Percentiles rank a stretch among this genome's conserved stretches.
phyloP scores from a whole-genome alignment of 2,329 filamentous ascomycete genomes.

The Laburnicola sp. region DNA sequence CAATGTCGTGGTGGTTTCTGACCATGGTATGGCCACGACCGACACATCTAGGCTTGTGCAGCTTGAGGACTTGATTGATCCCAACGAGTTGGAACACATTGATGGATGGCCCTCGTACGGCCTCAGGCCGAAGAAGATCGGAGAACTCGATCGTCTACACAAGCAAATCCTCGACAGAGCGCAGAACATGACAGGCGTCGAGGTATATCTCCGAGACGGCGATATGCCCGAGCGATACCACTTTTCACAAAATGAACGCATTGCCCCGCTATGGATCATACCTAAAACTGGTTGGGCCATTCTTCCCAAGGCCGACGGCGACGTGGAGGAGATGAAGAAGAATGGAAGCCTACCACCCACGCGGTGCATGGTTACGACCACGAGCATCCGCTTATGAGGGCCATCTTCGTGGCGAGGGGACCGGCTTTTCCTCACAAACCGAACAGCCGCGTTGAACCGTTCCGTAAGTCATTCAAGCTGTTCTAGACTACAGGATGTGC shows the following conservation, averaged over 20 bases:
- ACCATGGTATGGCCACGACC: slow-evolving; percentile 98
- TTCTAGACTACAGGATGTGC: neutral
- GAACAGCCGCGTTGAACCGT: slow-evolving; percentile 76
- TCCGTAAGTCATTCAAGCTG: slow-evolving; percentile 67
- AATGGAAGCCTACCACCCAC: slow-evolving; percentile 74
- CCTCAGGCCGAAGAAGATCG: slow-evolving; percentile 73
- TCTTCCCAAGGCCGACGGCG: slow-evolving; percentile 76
- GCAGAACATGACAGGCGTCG: slow-evolving; percentile 68
- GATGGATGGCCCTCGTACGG: slow-evolving; percentile 96
- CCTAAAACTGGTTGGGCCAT: slow-evolving; percentile 93
- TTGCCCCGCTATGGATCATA: slow-evolving; percentile 92
- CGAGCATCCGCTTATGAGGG: slow-evolving; percentile 91
- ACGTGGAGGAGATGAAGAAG: slow-evolving; percentile 67
- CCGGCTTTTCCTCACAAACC: slow-evolving; percentile 87
- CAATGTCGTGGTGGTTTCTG: slow-evolving; percentile 93
- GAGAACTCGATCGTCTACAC: slow-evolving; percentile 70
- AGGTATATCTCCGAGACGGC: slow-evolving; percentile 82
- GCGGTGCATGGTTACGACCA: slow-evolving; percentile 92
- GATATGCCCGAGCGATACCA: slow-evolving; percentile 94
- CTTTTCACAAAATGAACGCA: slow-evolving; percentile 83
- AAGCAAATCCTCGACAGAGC: slow-evolving; percentile 58
- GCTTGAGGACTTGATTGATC: slow-evolving; percentile 84
- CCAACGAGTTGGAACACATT: slow-evolving; percentile 74
- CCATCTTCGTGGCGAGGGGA: slow-evolving; percentile 89
- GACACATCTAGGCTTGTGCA: slow-evolving; percentile 79